Percentiles rank a stretch among this genome's conserved stretches.
These are phyloP conservation scores for Circinella umbellata DNA, from an alignment of 371 early-diverging fungal genomes.

Conservation along the genomic window DNA sequence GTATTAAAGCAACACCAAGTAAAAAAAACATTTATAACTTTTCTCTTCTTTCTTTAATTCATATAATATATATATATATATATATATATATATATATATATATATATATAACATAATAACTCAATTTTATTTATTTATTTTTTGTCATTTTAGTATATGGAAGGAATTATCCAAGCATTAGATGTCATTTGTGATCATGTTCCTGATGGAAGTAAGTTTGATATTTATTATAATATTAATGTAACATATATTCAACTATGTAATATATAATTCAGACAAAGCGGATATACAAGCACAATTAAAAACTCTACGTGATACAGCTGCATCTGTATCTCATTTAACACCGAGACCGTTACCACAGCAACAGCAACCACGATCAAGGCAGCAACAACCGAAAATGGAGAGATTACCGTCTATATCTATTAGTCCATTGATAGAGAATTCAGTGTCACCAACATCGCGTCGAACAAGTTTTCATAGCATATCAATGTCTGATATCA, in stretches of 20 bases:
- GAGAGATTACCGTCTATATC: neutral
- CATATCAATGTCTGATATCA: neutral
- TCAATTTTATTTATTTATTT: neutral
- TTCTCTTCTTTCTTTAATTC: neutral
- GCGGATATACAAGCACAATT: neutral
- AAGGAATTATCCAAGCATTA: slow-evolving; percentile 1
- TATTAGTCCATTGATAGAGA: neutral
- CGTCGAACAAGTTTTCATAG: neutral
- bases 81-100: no score
- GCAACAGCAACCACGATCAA: no score
- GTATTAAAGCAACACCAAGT: neutral
- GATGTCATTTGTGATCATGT: neutral
- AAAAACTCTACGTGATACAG: neutral
- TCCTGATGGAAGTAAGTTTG: neutral
- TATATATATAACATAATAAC: no score
- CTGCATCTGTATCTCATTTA: neutral
- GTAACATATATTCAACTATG: no score
- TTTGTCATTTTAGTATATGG: neutral
- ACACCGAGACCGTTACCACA: neutral
- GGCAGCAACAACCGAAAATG: neutral
- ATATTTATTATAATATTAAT: no score
- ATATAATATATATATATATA: neutral
- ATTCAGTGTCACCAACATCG: neutral
- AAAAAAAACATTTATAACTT: neutral
- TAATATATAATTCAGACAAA: neutral